phyloP scores from a whole-genome alignment of 352 stramenopile species.

The Pythium volutum region DNA sequence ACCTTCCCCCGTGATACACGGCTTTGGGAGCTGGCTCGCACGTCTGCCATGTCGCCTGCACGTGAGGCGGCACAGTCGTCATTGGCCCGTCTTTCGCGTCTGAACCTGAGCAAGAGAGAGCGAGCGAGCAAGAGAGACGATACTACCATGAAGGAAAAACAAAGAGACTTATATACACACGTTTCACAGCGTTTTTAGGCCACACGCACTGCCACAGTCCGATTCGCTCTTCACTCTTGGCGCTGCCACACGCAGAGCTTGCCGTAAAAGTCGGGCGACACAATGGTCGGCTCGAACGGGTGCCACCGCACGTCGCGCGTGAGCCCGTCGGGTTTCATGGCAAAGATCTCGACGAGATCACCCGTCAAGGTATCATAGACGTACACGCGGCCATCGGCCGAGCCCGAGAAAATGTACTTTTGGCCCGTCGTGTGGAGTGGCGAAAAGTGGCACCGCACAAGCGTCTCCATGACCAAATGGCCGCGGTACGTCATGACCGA shows the following conservation, averaged over 20 bases:
- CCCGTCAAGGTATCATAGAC: slow-evolving; percentile 77
- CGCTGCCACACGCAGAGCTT: slow-evolving; percentile 84
- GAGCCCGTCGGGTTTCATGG: slow-evolving; percentile 73
- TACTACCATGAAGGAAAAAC: no score
- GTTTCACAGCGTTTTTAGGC: no score
- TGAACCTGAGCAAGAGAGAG: no score
- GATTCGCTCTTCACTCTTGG: slow-evolving; percentile 31
- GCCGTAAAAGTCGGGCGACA: slow-evolving; percentile 84
- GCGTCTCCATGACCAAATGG: slow-evolving; percentile 76
- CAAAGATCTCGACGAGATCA: slow-evolving; percentile 73
- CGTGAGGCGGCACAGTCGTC: no score
- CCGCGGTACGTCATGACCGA: slow-evolving; percentile 86
- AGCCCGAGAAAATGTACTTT: slow-evolving; percentile 86
- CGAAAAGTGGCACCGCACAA: slow-evolving; percentile 85
- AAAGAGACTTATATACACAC: not conserved
- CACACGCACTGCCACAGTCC: no score
- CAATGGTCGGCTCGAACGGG: slow-evolving; percentile 75
- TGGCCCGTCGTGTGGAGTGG: slow-evolving; percentile 83
- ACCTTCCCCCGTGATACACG: no score
- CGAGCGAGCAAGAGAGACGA: no score
- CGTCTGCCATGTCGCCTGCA: no score
- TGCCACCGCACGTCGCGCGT: slow-evolving; percentile 85
- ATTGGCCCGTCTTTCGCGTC: no score
- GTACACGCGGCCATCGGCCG: slow-evolving; percentile 78
- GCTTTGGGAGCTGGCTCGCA: no score